phyloP scores from a whole-genome alignment of 148 eudicot species.

The Nepenthes gracilis region DNA sequence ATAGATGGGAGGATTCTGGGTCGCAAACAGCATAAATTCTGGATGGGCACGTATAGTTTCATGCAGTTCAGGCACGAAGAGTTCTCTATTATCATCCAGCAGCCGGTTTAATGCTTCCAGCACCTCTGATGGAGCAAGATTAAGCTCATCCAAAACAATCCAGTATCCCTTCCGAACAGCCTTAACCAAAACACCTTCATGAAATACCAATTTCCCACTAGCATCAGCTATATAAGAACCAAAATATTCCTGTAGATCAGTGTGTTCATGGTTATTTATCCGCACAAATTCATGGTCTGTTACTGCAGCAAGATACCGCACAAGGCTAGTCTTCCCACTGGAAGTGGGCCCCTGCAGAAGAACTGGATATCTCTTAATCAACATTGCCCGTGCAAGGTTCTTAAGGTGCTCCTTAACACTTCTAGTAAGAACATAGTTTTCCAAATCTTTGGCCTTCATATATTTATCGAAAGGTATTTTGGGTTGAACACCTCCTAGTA shows the following conservation, averaged over 20 bases:
- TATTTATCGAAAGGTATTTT: constrained; percentile 33
- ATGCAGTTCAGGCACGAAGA: constrained; percentile 75
- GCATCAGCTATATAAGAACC: constrained; percentile 92
- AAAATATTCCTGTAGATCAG: constrained; percentile 91
- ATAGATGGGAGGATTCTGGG: constrained; percentile 98
- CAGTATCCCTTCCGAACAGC: constrained; percentile 90
- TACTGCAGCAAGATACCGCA: constrained; percentile 79
- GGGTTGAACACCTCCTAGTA: constrained; percentile 51
- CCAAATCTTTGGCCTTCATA: constrained; percentile 25
- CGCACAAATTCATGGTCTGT: constrained; percentile 92
- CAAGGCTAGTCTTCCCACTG: constrained; percentile 97
- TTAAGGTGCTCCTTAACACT: constrained; percentile 71
- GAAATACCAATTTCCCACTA: constrained; percentile 73
- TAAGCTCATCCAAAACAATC: constrained; percentile 97
- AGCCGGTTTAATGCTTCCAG: constrained; percentile 89
- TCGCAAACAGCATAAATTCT: constrained; percentile 92
- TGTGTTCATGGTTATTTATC: constrained; percentile 93
- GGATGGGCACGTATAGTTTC: constrained; percentile 89
- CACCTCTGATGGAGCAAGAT: constrained; percentile 97
- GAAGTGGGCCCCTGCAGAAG: constrained; percentile 97
- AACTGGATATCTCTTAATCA: constrained; percentile 80
- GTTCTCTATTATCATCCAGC: constrained; percentile 91
- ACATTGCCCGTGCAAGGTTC: constrained; percentile 71
- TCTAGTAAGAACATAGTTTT: constrained; percentile 57
- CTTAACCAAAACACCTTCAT: constrained; percentile 86